These are phyloP conservation scores for Suillus hirtellus DNA, from an alignment of 768 basidiomycete species.

Conservation along the genomic window DNA sequence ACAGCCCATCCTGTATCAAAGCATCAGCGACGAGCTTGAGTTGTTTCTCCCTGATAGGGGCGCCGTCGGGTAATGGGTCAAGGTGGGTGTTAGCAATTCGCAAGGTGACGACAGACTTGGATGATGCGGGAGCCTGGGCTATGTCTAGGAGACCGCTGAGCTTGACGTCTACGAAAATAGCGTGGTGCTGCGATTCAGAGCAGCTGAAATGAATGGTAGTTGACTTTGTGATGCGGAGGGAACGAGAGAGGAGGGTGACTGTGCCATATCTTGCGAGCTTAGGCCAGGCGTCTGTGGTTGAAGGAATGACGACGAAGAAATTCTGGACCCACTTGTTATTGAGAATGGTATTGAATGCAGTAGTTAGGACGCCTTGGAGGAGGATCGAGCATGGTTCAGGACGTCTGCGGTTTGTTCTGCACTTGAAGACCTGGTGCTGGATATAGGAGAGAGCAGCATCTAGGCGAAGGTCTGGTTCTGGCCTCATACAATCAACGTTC, in stretches of 20 bases:
- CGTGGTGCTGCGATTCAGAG: conserved; percentile 48
- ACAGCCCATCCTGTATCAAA: conserved; percentile 40
- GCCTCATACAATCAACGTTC: conserved; percentile 54
- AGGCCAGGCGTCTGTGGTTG: conserved; percentile 50
- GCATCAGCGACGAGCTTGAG: conserved; percentile 46
- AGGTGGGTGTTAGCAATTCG: conserved; percentile 68
- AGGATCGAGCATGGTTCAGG: conserved; percentile 59
- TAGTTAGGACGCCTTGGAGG: conserved; percentile 59
- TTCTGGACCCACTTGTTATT: conserved; percentile 57
- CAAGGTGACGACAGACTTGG: conserved; percentile 37
- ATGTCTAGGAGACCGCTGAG: conserved; percentile 24
- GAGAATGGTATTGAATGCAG: conserved; percentile 45
- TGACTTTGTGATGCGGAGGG: conserved; percentile 42
- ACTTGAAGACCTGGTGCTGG: conserved; percentile 46
- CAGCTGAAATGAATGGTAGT: conserved; percentile 47
- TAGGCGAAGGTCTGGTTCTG: conserved; percentile 40
- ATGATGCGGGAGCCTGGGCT: conserved; percentile 20
- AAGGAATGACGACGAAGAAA: conserved; percentile 55
- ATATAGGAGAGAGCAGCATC: conserved; percentile 48
- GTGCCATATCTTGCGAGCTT: conserved; percentile 48
- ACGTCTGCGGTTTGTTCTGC: conserved; percentile 37
- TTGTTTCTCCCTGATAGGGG: conserved; percentile 43
- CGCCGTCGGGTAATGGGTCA: conserved; percentile 51
- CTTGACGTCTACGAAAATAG: conserved; percentile 50
- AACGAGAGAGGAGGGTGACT: conserved; percentile 59